Evolutionary conservation across 176 grass and related monocot genomes (phyloP).

Genomic region (Eleusine coracana): DNA sequence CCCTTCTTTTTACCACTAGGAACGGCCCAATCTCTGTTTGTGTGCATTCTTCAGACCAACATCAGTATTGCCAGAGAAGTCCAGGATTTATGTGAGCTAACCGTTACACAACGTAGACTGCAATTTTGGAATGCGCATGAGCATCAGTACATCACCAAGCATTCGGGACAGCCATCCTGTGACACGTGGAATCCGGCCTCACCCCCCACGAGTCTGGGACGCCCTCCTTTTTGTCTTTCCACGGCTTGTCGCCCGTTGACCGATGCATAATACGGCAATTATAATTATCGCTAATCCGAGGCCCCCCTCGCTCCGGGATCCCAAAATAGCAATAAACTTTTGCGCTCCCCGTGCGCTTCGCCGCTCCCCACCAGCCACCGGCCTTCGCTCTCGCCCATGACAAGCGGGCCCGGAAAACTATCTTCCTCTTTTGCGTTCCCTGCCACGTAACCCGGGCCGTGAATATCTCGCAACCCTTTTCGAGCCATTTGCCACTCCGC

Average conservation of each 20-base stretch:
- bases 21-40: too few species aligned
- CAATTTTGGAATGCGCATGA: too few species aligned
- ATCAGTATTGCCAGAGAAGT: too few species aligned
- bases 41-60: too few species aligned
- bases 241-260: not conserved
- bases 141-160: too few species aligned
- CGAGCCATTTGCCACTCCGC: constrained; percentile 5
- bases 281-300: not conserved
- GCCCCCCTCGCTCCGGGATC: not conserved
- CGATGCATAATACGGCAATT: not conserved
- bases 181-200: too few species aligned
- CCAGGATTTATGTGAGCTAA: too few species aligned
- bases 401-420: constrained; percentile 28
- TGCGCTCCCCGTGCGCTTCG: not conserved
- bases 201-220: not conserved
- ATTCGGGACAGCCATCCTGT: too few species aligned
- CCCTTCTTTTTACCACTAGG: too few species aligned
- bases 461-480: constrained; percentile 31
- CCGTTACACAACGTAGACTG: too few species aligned
- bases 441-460: constrained; percentile 29
- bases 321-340: not conserved
- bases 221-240: not conserved
- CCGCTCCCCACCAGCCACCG: not conserved
- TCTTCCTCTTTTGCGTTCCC: constrained; percentile 13
- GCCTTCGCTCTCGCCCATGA: constrained; percentile 10